Evolutionary conservation across 2,329 filamentous ascomycete genomes (phyloP), one percentile per base, ranked within the genome.

Genomic region (Botrytis paeoniae): DNA sequence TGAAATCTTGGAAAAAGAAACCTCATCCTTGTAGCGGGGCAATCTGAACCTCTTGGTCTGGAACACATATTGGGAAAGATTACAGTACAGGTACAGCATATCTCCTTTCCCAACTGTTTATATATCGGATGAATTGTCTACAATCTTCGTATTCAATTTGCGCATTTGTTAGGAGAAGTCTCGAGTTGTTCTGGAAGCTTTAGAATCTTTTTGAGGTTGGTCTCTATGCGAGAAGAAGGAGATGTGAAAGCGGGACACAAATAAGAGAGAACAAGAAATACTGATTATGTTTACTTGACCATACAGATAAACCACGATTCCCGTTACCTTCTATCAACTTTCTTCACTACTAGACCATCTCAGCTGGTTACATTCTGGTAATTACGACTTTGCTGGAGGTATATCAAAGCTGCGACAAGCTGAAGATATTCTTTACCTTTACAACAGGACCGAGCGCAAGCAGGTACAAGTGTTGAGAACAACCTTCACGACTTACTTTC

Each of bases 371-470:
- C 51, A 39, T 29, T 68, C 25, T 39, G 29, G 25, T 29, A 25
- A 29, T 57, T 32, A 54, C 64, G 25, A 68, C 35, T 68, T n/a
- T 48, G 29, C 20, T 48, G 41, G 62, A 48, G 29, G 35, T 7
- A 65, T 54, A 74, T 73, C 72, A 73, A 76, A 76, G 75, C 75
- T 79, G 78, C 75, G 78, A 79, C 78, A 77, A 69, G 18, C 48
- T 62, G n/a, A 69, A 74, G 64, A 74, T 64, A 68, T 22, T 57
- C 48, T 54, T 68, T 39, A 68, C 37, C 48, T 75, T 75, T 65
- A 71, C 75, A 45, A 72, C 76, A 76, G 77, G 78, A 73, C 78
- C 78, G 78, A 80, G 78, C 78, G 77, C 75, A 77, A 63, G 39
- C 61, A 43, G 51, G 41, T 29, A 39, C 32, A 32, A 57, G 37